Conservation (phyloP, 148 eudicot species). For the Silene uniflora region DNA sequence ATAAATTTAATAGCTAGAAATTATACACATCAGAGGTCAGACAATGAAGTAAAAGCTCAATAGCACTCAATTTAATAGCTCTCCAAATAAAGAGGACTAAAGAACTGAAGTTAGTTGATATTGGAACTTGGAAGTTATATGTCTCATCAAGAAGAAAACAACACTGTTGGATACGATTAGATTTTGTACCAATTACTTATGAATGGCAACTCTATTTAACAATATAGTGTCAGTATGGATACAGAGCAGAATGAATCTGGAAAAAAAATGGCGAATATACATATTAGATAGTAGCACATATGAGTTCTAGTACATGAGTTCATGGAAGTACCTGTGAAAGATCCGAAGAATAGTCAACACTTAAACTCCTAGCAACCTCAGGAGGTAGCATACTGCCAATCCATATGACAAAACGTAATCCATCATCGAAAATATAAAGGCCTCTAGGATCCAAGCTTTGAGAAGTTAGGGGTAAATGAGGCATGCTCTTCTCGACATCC, state of each 20-base stretch:
- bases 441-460: conserved; percentile 93
- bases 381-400: conserved; percentile 85
- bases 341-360: conserved; percentile 64
- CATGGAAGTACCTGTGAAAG: conserved; percentile 55
- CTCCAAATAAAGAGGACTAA: background rate
- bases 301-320: background rate
- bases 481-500: conserved; percentile 45
- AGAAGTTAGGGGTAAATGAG: conserved; percentile 67
- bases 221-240: background rate
- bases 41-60: conserved; percentile 9
- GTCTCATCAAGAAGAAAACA: conserved; percentile 4
- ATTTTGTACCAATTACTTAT: background rate
- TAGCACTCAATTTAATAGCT: background rate
- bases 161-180: background rate
- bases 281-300: background rate
- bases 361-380: conserved; percentile 63
- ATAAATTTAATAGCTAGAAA: background rate
- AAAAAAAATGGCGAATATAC: background rate
- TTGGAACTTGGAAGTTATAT: background rate
- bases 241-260: background rate
- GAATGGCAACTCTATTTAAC: background rate
- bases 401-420: conserved; percentile 91
- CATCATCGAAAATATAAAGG: conserved; percentile 84
- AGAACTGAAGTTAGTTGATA: background rate
- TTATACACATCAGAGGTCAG: background rate